These are phyloP conservation scores for Moringa oleifera DNA, from an alignment of 345 rosid genomes.

Conservation along the genomic window DNA sequence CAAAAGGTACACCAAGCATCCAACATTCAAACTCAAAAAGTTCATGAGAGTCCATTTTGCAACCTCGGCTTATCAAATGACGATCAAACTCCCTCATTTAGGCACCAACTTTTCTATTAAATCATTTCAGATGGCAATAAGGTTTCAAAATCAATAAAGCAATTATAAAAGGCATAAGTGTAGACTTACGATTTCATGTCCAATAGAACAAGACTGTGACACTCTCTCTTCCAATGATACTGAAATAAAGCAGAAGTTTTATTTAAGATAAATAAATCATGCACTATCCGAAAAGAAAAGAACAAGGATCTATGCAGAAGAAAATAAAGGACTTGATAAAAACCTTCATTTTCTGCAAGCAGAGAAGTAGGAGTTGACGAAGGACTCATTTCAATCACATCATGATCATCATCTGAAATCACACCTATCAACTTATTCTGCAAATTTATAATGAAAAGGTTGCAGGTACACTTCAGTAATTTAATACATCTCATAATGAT, in stretches of 20 bases:
- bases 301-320: not conserved
- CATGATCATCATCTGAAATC: slow-evolving; percentile 22
- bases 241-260: slow-evolving; percentile 17
- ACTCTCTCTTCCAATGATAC: slow-evolving; percentile 19
- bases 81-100: not conserved
- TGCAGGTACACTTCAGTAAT: not conserved
- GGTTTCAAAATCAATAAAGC: not conserved
- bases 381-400: slow-evolving; percentile 12
- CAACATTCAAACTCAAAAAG: not conserved
- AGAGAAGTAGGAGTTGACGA: slow-evolving; percentile 16
- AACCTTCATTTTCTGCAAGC: slow-evolving; percentile 18
- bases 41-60: not conserved
- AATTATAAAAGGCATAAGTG: slow-evolving; percentile 5
- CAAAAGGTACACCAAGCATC: not conserved
- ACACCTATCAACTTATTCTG: slow-evolving; percentile 23
- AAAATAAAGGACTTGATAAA: not conserved
- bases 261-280: slow-evolving; percentile 12
- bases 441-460: slow-evolving; percentile 20
- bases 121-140: not conserved
- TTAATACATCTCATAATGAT: not conserved
- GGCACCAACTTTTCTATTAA: not conserved
- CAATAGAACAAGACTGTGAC: slow-evolving; percentile 20
- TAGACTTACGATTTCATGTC: slow-evolving; percentile 37
- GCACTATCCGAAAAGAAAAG: slow-evolving; percentile 6
- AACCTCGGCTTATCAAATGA: not conserved